Base-by-base conservation (phyloP, 768 basidiomycete species). In the Ephemerocybe angulata region DNA sequence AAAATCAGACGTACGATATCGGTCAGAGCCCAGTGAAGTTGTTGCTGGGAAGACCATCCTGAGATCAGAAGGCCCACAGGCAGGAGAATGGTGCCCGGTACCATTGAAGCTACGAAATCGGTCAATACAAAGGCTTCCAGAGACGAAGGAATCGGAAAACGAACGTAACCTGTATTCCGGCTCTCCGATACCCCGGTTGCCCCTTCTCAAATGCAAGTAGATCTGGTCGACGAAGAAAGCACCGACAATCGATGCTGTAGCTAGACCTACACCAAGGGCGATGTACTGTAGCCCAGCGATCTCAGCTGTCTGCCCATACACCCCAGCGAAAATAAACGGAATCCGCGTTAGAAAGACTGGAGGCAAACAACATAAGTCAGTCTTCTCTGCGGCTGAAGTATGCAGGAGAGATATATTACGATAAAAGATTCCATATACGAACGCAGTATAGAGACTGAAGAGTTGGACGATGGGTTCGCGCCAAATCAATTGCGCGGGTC, bases 401-500 rank as follows among this genome's bases (percentile, higher is more conserved):
- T n/a, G 12, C 15, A 10, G 40, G 6, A n/a, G 35, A 21, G 21
- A 43, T 50, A 54, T 72, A 76, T 52, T 46, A 71, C 71, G 54
- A 54, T 80, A 83, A 5, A 81, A 58, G 5, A 67, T 66, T 4
- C 81, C 85, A 58, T 82, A 87, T 11, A 86, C 65, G 46, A 85
- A 77, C 1, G 81, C 79, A 73, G 83, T 76, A 57, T 85, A 86
- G 6, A 80, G 5, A 1, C 79, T 79, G 43, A 86, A 73, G 1
- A 84, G 67, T 63, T 84, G 84, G 33, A 87, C 73, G 58, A 87
- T 84, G 3, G 83, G 85, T 63, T 87, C 85, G 5, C 62, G 62
- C 0, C 50, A 60, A 53, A 89, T 85, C 10, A 92, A 64, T 3
- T 68, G 62, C 69, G 93, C 87, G 0, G 92, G 91, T 19, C 89